Evolutionary conservation across 495 filamentous ascomycete species (phyloP), one percentile per base, ranked within the genome.

Genomic region (Sabuloglossum arenarium): DNA sequence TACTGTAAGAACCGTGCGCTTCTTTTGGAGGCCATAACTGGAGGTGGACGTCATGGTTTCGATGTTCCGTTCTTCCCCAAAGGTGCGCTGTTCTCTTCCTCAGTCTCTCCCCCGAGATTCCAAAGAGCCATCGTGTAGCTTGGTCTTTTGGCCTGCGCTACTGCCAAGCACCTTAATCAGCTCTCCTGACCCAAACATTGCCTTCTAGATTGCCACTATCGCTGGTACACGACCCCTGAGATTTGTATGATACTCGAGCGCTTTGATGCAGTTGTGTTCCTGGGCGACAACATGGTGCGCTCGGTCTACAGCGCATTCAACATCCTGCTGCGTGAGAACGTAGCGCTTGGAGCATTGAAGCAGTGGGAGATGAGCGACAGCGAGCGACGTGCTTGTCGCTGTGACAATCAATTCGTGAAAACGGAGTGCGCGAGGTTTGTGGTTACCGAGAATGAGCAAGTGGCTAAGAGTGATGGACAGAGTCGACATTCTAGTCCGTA

Each of bases 201-300:
- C 31, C 19, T 14, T 12, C 21, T 55, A 67, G 70, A 66, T 37
- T 76, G 72, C 55, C 68, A 67, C 34, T 74, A 72, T 58, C 70
- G 63, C 24, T 75, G 73, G 73, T 75, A 69, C 56, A 63, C 67
- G 14, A 63, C 64, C 19, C 23, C 61, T 10, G 71, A 77, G 46
- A 69, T 72, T 31, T 75, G 74, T 60, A 71, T 73, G 63, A 71
- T 75, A 19, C 66, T 75, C 23, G 67, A 70, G 34, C 69, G 71
- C 28, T 74, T 75, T 57, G 70, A 73, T 39, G 63, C 64, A 10
- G 54, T 75, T 12, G 54, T 69, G 32, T 75, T 75, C 55, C 58
- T 74, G 53, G 73, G 73, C 19, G 72, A 75, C 57, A 64, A 73
- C 50, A 61, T 68, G 47, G 62, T 72, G 6, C 63, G 64, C 59